Evolutionary conservation across 2,329 filamentous ascomycete genomes (phyloP), one percentile per base, ranked within the genome.

Genomic region (Pestalotiopsis sp.): DNA sequence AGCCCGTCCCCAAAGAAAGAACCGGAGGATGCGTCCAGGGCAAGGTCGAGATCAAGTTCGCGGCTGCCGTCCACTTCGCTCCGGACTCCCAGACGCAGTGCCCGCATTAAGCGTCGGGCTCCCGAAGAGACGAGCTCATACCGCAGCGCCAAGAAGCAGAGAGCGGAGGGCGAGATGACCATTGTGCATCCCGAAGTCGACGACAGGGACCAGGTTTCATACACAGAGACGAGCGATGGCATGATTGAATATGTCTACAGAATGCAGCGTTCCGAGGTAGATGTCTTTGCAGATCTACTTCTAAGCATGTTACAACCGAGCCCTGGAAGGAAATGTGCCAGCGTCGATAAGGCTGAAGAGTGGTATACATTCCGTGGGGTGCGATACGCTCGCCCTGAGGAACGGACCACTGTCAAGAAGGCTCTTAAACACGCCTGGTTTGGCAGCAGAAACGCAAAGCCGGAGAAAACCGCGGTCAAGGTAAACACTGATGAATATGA

Each of bases 171-270:
- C 17, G 14, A 58, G 22, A 26, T 22, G 26, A 3, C 26, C 58
- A 61, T 40, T 61, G 58, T 61, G 5, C 9, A 39, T 26, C 26
- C 35, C n/a, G 26, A 35, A 10, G 20, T 63, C 14, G 60, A 63
- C 38, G 3, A 10, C 20, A 63, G 60, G 22, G 60, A 63, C 40
- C 60, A 48, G n/a, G 24, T 63, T 22, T 63, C 60, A 11, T 63
- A 39, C 39, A 48, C 10, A 14, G n/a, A n/a, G 20, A 63, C 35
- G 17, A 9, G 6, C 10, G 62, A 65, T 39, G 62, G 48, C 13
- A 65, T 65, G 62, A 38, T 65, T 4, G 44, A 39, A 4, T 65
- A 56, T 56, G 24, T 56, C 6, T 65, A 65, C 48, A 22, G 24
- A 22, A 35, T 65, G 26, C 20, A 24, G 20, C 7, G 48, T 13